A percentile compares a stretch with the other conserved stretches of the same genome.
These are phyloP conservation scores for Aspergillus indologenus DNA, from an alignment of 495 filamentous ascomycete species.

Conservation along the genomic window DNA sequence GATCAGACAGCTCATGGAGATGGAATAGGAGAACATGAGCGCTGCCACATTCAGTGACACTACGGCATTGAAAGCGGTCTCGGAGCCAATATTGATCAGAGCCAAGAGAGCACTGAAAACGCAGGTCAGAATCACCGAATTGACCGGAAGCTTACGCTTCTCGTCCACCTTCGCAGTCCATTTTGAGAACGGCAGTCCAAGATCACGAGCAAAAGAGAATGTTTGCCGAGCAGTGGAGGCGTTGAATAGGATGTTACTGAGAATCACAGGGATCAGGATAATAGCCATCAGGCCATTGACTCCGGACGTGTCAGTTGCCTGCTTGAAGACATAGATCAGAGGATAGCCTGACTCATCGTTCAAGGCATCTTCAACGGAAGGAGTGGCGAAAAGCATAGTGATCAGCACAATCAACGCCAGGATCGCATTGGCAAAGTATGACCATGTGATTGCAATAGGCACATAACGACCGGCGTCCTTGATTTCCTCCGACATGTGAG, in stretches of 20 bases:
- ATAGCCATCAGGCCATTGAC: constrained; percentile 20
- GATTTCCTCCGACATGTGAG: constrained; percentile 43
- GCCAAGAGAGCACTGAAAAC: constrained; percentile 17
- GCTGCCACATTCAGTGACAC: constrained; percentile 44
- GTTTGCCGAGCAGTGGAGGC: constrained; percentile 21
- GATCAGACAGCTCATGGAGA: constrained; percentile 35
- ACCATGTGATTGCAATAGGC: constrained; percentile 30
- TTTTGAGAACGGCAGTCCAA: constrained; percentile 44
- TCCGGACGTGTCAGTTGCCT: constrained; percentile 25
- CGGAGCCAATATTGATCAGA: constrained; percentile 44
- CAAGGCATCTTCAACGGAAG: constrained; percentile 30
- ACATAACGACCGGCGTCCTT: constrained; percentile 34
- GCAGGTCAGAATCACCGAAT: constrained; percentile 22
- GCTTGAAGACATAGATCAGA: constrained; percentile 32
- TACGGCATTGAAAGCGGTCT: constrained; percentile 54
- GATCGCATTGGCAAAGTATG: constrained; percentile 33
- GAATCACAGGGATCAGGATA: constrained; percentile 25
- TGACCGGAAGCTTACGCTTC: constrained; percentile 31
- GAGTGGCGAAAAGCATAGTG: constrained; percentile 37
- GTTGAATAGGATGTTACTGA: constrained; percentile 22
- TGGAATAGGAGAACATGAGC: constrained; percentile 38
- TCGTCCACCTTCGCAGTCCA: constrained; percentile 30
- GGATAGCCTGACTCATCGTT: constrained; percentile 27
- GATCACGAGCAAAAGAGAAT: constrained; percentile 20
- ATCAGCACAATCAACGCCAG: constrained; percentile 36